These are phyloP conservation scores for Medicago truncatula DNA, from an alignment of 306 rosid species.

Conservation along the genomic window DNA sequence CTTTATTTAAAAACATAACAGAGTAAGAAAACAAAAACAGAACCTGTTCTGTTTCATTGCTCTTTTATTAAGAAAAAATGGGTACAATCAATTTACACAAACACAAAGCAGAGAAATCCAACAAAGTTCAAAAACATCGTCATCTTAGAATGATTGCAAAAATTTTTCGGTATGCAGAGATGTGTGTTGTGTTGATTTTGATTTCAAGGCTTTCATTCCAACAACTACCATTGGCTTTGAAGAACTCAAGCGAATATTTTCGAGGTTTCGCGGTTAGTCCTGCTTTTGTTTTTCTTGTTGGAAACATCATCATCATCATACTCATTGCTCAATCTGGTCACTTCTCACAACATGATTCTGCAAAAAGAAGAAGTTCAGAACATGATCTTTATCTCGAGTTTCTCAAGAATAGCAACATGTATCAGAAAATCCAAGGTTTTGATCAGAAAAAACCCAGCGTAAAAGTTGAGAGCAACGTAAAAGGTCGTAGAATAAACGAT, in stretches of 20 bases:
- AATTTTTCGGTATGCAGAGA: constrained; percentile 59
- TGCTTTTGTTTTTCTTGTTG: constrained; percentile 68
- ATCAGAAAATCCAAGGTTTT: constrained; percentile 21
- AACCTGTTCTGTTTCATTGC: not conserved
- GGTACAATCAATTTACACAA: constrained; percentile 54
- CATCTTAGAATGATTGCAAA: constrained; percentile 59
- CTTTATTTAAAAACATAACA: constrained; percentile 15
- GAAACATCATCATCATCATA: constrained; percentile 71
- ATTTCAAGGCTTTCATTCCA: constrained; percentile 63
- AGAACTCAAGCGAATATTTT: constrained; percentile 62
- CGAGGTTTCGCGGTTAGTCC: constrained; percentile 55
- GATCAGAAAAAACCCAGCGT: not conserved
- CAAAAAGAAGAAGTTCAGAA: constrained; percentile 12
- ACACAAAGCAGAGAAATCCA: constrained; percentile 61
- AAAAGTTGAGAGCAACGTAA: not conserved
- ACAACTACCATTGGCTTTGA: constrained; percentile 63
- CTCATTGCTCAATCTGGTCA: constrained; percentile 70
- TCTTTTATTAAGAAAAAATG: constrained; percentile 51
- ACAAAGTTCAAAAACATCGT: constrained; percentile 52
- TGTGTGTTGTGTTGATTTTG: constrained; percentile 63
- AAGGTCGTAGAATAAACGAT: not conserved
- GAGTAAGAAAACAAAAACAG: not conserved
- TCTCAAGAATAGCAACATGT: constrained; percentile 49
- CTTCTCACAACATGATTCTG: constrained; percentile 49
- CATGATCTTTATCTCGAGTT: constrained; percentile 70